Percentiles rank a stretch among this genome's conserved stretches.
Conservation (phyloP, 495 filamentous ascomycete genomes). For the Aspergillus bertholletiae region DNA sequence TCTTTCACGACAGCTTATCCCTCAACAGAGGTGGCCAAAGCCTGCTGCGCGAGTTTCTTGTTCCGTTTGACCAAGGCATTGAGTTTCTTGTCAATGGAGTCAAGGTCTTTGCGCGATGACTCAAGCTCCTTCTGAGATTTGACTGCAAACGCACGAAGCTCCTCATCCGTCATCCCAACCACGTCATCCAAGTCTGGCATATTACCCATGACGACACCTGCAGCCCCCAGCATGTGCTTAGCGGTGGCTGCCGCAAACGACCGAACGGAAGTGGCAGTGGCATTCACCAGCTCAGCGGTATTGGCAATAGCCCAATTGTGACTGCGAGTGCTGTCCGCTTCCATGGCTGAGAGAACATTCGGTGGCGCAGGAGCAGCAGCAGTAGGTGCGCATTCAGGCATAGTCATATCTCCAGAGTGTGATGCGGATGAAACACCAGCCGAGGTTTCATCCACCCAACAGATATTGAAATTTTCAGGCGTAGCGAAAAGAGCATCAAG, state of each 20-base stretch:
- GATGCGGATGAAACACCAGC: conserved; percentile 23
- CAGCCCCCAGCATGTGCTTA: conserved; percentile 41
- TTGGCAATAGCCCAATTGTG: conserved; percentile 45
- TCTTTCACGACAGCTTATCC: neutral
- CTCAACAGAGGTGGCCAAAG: conserved; percentile 24
- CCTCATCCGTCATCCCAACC: conserved; percentile 39
- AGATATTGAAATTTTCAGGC: conserved; percentile 41
- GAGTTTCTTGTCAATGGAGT: conserved; percentile 44
- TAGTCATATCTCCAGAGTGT: conserved; percentile 19
- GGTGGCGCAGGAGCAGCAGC: conserved; percentile 24
- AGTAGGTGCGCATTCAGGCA: conserved; percentile 10
- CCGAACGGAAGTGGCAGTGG: conserved; percentile 40
- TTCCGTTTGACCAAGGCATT: conserved; percentile 47
- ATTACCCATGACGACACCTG: conserved; percentile 26
- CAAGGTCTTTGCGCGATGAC: conserved; percentile 39
- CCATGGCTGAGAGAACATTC: conserved; percentile 42
- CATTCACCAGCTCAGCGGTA: conserved; percentile 40
- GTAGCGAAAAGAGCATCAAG: conserved; percentile 42
- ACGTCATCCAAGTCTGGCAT: conserved; percentile 38
- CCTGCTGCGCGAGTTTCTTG: conserved; percentile 44
- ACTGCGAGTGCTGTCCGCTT: conserved; percentile 40
- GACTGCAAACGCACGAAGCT: conserved; percentile 33
- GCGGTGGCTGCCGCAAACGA: conserved; percentile 40
- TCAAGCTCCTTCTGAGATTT: conserved; percentile 43
- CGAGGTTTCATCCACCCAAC: conserved; percentile 37